These are phyloP conservation scores for Pestalotiopsis sp. DNA, from an alignment of 2,329 filamentous ascomycete species.

Conservation along the genomic window DNA sequence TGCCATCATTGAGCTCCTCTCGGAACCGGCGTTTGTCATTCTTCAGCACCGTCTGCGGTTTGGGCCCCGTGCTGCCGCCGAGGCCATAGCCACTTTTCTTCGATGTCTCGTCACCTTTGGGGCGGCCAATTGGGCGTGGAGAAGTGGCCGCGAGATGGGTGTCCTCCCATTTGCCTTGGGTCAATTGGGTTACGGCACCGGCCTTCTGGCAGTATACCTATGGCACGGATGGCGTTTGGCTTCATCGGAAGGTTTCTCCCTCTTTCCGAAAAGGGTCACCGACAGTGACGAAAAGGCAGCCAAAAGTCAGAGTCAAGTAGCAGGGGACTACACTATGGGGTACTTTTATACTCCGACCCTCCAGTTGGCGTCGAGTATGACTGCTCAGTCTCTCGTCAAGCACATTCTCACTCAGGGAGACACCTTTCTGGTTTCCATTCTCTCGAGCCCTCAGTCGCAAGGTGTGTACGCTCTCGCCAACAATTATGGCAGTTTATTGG, in stretches of 20 bases:
- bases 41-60: slow-evolving; percentile 82
- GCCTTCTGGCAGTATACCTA: slow-evolving; percentile 70
- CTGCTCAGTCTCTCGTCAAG: slow-evolving; percentile 86
- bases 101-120: slow-evolving; percentile 76
- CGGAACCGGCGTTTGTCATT: slow-evolving; percentile 87
- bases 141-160: slow-evolving; percentile 57
- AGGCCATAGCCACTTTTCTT: slow-evolving; percentile 76
- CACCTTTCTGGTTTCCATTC: slow-evolving; percentile 77
- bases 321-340: slow-evolving; percentile 45
- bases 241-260: slow-evolving; percentile 62
- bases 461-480: slow-evolving; percentile 91
- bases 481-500: slow-evolving; percentile 89
- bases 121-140: slow-evolving; percentile 64
- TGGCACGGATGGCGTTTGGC: slow-evolving; percentile 60
- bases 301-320: background rate
- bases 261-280: slow-evolving; percentile 52
- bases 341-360: slow-evolving; percentile 72
- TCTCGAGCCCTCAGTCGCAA: slow-evolving; percentile 78
- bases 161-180: slow-evolving; percentile 88
- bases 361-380: slow-evolving; percentile 76
- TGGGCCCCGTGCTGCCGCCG: slow-evolving; percentile 76
- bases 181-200: slow-evolving; percentile 73
- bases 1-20: slow-evolving; percentile 71
- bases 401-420: slow-evolving; percentile 94
- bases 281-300: slow-evolving; percentile 14